These are phyloP conservation scores for Rhododendron vialii DNA, from an alignment of 148 eudicot species.

Conservation along the genomic window DNA sequence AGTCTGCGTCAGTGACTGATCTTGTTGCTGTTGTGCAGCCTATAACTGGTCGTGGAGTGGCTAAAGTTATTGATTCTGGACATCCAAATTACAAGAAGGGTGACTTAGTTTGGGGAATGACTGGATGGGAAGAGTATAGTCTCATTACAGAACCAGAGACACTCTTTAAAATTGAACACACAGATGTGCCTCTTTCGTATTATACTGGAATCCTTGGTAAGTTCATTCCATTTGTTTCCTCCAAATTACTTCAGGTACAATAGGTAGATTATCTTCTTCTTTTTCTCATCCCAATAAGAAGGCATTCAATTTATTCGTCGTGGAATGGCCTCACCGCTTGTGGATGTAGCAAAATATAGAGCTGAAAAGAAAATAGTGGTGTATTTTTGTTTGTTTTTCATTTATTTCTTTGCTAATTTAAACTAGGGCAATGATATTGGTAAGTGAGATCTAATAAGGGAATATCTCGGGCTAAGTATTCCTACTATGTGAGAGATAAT, in stretches of 20 bases:
- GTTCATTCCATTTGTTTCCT: not conserved
- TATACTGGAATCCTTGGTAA: conserved; percentile 70
- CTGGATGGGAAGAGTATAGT: conserved; percentile 66
- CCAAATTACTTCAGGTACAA: not conserved
- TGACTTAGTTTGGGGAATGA: conserved; percentile 52
- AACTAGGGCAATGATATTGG: not conserved
- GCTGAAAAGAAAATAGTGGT: not conserved
- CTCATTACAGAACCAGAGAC: conserved; percentile 18
- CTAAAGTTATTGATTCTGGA: conserved; percentile 50
- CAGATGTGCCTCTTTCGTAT: conserved; percentile 65
- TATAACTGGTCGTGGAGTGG: conserved; percentile 49
- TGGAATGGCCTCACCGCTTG: not conserved
- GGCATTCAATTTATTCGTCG: not conserved
- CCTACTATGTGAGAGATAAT: too few species aligned
- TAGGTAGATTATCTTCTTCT: not conserved
- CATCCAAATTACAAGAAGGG: conserved; percentile 45
- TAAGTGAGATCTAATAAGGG: not conserved
- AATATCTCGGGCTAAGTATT: not conserved
- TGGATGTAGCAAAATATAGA: not conserved
- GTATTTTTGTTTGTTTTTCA: not conserved
- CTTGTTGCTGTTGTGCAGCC: conserved; percentile 31
- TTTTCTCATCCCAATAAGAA: not conserved
- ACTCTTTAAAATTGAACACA: conserved; percentile 47
- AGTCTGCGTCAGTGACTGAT: not conserved
- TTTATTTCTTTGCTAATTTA: not conserved